These are phyloP conservation scores for Candida orba DNA, from an alignment of 805 yeast species.

Conservation along the genomic window DNA sequence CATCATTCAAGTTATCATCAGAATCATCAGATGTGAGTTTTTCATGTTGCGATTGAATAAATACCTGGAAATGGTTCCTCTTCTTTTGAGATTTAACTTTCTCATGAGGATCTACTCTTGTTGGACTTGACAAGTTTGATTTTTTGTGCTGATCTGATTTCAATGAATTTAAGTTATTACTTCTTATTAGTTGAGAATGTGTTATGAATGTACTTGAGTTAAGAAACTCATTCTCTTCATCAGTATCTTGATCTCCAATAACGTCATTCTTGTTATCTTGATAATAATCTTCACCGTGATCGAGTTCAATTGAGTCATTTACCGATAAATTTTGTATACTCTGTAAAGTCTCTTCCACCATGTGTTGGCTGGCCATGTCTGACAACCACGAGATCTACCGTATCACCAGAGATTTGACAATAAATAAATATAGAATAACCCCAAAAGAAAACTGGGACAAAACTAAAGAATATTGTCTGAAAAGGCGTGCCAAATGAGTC, in stretches of 20 bases:
- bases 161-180: conserved; percentile 15
- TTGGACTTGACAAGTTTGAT: conserved; percentile 14
- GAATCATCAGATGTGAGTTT: conserved; percentile 5
- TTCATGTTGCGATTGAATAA: conserved; percentile 1
- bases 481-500: no score
- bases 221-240: conserved; percentile 17
- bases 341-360: conserved; percentile 1
- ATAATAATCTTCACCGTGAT: not conserved
- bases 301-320: not conserved
- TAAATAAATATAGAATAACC: no score
- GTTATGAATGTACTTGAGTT: conserved; percentile 23
- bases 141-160: conserved; percentile 6
- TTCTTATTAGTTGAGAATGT: conserved; percentile 20
- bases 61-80: conserved; percentile 10
- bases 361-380: not conserved
- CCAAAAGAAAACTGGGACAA: no score
- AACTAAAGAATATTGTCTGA: no score
- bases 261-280: not conserved
- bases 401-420: not conserved
- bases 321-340: conserved; percentile 1
- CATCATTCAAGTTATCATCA: conserved; percentile 11
- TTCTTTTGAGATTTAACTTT: not conserved
- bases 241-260: conserved; percentile 1
- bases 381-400: not conserved
- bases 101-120: conserved; percentile 9